Conservation (phyloP, 1,139 yeast species). For the Pichia sp. region DNA sequence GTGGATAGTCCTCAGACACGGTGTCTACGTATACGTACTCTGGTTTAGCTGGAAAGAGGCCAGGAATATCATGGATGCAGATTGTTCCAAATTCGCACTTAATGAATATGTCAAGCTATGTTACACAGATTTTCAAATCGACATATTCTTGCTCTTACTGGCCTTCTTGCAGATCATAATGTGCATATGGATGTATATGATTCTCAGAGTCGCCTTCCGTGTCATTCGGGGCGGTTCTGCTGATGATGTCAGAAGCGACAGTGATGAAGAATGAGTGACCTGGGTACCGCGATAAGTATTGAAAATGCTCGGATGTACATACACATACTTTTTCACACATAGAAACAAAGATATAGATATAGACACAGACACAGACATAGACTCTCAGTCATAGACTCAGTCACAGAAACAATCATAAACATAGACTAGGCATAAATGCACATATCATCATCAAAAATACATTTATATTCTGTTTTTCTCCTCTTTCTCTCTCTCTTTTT, state of each 20-base stretch:
- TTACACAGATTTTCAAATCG: constrained; percentile 51
- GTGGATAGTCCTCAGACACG: constrained; percentile 75
- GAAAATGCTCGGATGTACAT: neutral
- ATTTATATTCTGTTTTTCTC: neutral
- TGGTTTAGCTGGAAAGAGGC: constrained; percentile 46
- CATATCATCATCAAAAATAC: neutral
- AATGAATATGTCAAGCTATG: constrained; percentile 39
- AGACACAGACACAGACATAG: neutral
- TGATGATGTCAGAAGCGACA: constrained; percentile 83
- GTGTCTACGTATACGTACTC: constrained; percentile 63
- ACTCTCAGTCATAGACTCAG: neutral
- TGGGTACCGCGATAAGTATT: too few relatives aligned
- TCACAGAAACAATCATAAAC: neutral
- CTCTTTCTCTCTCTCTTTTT: neutral
- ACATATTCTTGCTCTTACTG: constrained; percentile 51
- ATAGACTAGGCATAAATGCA: neutral
- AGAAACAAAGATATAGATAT: neutral
- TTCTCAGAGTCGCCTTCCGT: constrained; percentile 61
- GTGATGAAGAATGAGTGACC: constrained; percentile 41
- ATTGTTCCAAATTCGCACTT: constrained; percentile 32
- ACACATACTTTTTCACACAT: neutral
- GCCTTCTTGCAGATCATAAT: constrained; percentile 65
- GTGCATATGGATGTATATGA: constrained; percentile 70
- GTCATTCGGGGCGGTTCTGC: constrained; percentile 69
- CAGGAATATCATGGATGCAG: constrained; percentile 37